These are phyloP conservation scores for Cordyceps pruinosa DNA, from an alignment of 2,329 filamentous ascomycete genomes.

Conservation along the genomic window DNA sequence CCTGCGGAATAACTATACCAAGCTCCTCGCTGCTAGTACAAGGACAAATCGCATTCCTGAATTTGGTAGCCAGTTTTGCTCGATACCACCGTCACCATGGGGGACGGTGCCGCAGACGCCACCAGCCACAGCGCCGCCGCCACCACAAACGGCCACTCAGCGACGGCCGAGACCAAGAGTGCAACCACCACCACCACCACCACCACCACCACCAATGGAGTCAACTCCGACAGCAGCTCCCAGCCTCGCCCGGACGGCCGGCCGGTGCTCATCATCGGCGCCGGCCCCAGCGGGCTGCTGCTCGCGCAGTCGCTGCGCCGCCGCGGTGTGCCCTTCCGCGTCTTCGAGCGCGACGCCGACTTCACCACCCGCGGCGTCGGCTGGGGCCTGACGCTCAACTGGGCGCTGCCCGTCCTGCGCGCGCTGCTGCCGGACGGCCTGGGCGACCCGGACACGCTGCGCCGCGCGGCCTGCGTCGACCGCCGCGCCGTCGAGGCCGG, in stretches of 20 bases:
- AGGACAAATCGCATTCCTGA: too few relatives aligned
- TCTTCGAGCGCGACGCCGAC: slow-evolving; percentile 47
- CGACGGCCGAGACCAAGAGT: not conserved
- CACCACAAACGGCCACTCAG: not conserved
- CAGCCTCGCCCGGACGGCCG: not conserved
- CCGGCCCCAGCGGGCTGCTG: slow-evolving; percentile 31
- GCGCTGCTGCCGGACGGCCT: slow-evolving; percentile 43
- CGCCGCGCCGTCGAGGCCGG: slow-evolving; percentile 41
- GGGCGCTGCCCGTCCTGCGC: slow-evolving; percentile 48
- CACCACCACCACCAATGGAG: not conserved
- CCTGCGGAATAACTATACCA: too few relatives aligned
- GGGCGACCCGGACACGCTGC: slow-evolving; percentile 30
- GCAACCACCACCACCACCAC: not conserved
- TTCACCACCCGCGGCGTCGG: slow-evolving; percentile 43
- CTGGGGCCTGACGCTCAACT: slow-evolving; percentile 60
- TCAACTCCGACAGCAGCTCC: not conserved
- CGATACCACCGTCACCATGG: not conserved
- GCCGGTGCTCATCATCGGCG: slow-evolving; percentile 30
- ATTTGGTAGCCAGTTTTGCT: too few relatives aligned
- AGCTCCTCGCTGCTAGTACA: too few relatives aligned
- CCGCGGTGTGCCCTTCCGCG: slow-evolving; percentile 32
- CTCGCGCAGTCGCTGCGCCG: slow-evolving; percentile 30
- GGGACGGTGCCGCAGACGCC: not conserved
- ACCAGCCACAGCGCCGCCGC: not conserved
- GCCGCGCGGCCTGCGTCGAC: slow-evolving; percentile 45